Base-by-base conservation (phyloP, 768 basidiomycete species). In the Tylopilus felleus region DNA sequence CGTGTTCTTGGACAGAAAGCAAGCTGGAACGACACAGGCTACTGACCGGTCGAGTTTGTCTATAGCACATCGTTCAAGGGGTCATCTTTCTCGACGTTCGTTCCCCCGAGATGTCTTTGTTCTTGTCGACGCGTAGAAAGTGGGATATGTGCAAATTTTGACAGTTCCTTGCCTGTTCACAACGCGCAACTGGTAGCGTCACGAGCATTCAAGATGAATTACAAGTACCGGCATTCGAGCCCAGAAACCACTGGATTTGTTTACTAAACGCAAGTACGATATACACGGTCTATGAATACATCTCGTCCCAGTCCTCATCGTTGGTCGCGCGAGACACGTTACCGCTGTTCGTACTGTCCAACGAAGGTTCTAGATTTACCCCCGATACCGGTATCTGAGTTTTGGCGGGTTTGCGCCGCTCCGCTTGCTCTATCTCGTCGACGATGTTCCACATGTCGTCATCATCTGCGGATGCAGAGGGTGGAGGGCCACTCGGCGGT, bases 391-490 rank as follows among this genome's bases (percentile, higher is more conserved):
- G 62, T 56, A 64, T 58, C 36, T 57, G 64, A 8, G 44, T 33
- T 35, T 52, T 36, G 45, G 31, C 19, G 14, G 36, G 25, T 43
- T 46, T 59, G 6, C 53, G 52, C 41, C 39, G 54, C 27, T 52
- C 52, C 17, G 42, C 61, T 55, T 55, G 65, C 66, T 82, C 84
- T 31, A 83, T 69, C 63, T 88, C 82, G 38, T 78, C 63, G 49
- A 89, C 71, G 39, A 86, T 75, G 58, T 84, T 79, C 84, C 90
- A 90, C 78, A 90, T 80, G 7, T 88, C 88, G 39, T 82, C 81
- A 31, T 87, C 84, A 7, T 81, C 66, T 22, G 35, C 51, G 2
- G 49, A 47, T 38, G 29, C 33, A 42, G 58, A 33, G 19, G 52
- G 22, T 7, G 49, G 38, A 4, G 35, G 40, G 3, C 22, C 48